These are phyloP conservation scores for Heliamphora pulchella DNA, from an alignment of 179 eudicot species.

Conservation along the genomic window DNA sequence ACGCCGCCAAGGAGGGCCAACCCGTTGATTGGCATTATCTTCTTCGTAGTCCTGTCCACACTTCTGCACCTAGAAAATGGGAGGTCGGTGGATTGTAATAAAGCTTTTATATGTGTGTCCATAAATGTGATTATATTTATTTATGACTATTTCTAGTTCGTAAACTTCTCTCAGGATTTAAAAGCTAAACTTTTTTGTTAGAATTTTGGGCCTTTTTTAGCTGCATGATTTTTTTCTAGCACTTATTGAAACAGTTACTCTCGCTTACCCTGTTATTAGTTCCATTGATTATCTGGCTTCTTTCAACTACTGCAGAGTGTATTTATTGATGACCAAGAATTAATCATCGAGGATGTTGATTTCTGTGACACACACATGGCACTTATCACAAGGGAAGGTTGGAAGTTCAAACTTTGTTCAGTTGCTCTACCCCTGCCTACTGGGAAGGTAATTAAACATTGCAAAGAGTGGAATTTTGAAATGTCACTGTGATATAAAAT, in stretches of 20 bases:
- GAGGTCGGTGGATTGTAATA: slow-evolving; percentile 38
- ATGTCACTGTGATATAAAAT: no score
- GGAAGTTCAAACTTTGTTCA: slow-evolving; percentile 53
- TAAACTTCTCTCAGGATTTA: not conserved
- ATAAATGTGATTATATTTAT: not conserved
- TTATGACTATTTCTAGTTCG: not conserved
- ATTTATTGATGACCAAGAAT: slow-evolving; percentile 54
- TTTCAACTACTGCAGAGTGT: slow-evolving; percentile 45
- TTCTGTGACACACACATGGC: slow-evolving; percentile 70
- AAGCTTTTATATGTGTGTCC: not conserved
- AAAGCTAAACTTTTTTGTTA: not conserved
- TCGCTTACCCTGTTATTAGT: not conserved
- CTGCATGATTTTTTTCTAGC: not conserved
- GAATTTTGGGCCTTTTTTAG: not conserved
- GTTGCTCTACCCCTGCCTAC: slow-evolving; percentile 60
- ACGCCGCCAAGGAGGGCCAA: slow-evolving; percentile 61
- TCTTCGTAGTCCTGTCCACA: slow-evolving; percentile 51
- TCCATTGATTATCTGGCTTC: slow-evolving; percentile 1
- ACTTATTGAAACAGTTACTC: not conserved
- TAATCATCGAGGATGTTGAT: slow-evolving; percentile 80
- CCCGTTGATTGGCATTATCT: slow-evolving; percentile 75
- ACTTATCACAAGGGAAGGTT: slow-evolving; percentile 53
- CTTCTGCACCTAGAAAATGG: slow-evolving; percentile 60
- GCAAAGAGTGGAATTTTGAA: not conserved
- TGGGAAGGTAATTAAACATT: slow-evolving; percentile 33